Evolutionary conservation across 768 basidiomycete species (phyloP), one percentile per base, ranked within the genome.

Genomic region (Kwoniella botswanensis): DNA sequence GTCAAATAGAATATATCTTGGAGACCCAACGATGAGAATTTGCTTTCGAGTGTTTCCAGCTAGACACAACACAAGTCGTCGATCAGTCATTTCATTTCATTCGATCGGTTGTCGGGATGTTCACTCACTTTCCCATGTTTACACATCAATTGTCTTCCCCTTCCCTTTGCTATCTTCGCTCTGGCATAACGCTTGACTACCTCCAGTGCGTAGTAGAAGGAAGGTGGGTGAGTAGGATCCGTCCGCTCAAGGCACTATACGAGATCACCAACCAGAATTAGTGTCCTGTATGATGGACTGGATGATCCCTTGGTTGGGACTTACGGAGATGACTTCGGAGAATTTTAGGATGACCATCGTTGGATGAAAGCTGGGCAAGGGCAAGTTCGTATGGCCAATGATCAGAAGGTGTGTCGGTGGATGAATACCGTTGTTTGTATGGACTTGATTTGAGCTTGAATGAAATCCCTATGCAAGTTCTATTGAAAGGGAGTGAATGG

Each of bases 1-100:
- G 71, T 61, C 7, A 76, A 63, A 55, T 76, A 76, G 67, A 76
- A 76, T 24, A 73, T 63, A 59, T 76, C 74, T 54, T 73, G 71
- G 26, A 57, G 73, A 3, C 74, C 74, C n/a, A 66, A 58, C 26
- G 65, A 63, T 4, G 65, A 68, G 50, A 73, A 76, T 57, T 73
- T 73, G n/a, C 29, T 43, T 65, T 76, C 72, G 6, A 76, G 55
- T 5, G 24, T 52, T 65, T 72, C 72, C 2, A 76, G 67, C 72
- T 76, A 44, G 42, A 46, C 26, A 0, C 26, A 26, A 26, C 26
- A 26, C 26, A 26, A 26, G 3, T 26, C 26, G 26, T 26, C 26
- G 26, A 26, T 26, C 26, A 26, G 26, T 3, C 26, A 26, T 26
- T 26, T 0, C 26, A 26, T 2, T 26, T 26, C 26, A 26, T 26